Evolutionary conservation across 2,329 filamentous ascomycete genomes (phyloP).

Genomic region (Colletotrichum spinosum): DNA sequence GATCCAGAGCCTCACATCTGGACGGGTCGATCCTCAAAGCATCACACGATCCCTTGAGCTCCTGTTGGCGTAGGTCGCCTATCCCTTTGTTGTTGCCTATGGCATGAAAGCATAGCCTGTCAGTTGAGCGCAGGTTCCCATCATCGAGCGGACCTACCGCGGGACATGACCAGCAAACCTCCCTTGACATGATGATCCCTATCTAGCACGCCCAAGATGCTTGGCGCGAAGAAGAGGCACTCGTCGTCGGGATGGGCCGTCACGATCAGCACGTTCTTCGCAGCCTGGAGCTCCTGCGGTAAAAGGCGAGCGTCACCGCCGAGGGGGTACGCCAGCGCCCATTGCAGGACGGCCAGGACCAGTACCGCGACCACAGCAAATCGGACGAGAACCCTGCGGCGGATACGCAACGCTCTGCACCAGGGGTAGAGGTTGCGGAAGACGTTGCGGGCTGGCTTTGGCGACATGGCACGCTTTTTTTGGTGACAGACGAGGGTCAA

Average conservation of each 20-base stretch:
- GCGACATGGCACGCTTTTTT: too few relatives aligned
- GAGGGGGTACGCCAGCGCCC: constrained; percentile 49
- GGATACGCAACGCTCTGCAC: background rate
- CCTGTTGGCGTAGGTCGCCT: constrained; percentile 43
- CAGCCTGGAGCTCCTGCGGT: constrained; percentile 47
- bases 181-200: constrained; percentile 43
- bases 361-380: background rate
- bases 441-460: too few relatives aligned
- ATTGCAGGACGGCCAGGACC: constrained; percentile 49
- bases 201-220: constrained; percentile 46
- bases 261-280: constrained; percentile 51
- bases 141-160: constrained; percentile 32
- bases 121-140: background rate
- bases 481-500: too few relatives aligned
- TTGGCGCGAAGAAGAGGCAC: constrained; percentile 48
- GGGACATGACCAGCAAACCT: constrained; percentile 47
- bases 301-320: constrained; percentile 50
- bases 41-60: constrained; percentile 46
- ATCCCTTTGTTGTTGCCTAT: constrained; percentile 48
- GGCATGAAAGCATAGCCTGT: background rate
- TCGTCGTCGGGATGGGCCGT: constrained; percentile 56
- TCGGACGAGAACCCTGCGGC: background rate
- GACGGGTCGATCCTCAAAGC: constrained; percentile 44
- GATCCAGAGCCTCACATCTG: constrained; percentile 47
- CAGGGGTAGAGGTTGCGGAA: too few relatives aligned